phyloP scores from a whole-genome alignment of 306 rosid species.

The Abrus precatorius region DNA sequence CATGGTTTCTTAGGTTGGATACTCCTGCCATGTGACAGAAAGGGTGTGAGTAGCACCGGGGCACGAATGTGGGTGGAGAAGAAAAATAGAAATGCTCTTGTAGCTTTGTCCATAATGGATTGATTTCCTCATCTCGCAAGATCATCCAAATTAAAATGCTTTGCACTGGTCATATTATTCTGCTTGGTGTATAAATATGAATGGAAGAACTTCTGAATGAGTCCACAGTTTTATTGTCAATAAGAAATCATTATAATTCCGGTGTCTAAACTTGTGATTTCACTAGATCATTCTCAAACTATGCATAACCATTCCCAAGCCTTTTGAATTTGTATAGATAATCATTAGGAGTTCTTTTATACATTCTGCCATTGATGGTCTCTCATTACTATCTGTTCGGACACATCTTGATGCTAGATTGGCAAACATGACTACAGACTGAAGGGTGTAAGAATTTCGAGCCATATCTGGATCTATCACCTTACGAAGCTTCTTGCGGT shows the following conservation, averaged over 20 bases:
- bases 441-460: slow-evolving; percentile 82
- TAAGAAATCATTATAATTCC: slow-evolving; percentile 29
- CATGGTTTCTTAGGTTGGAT: slow-evolving; percentile 41
- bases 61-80: slow-evolving; percentile 8
- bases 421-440: slow-evolving; percentile 85
- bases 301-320: slow-evolving; percentile 69
- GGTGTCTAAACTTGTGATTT: slow-evolving; percentile 41
- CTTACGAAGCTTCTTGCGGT: slow-evolving; percentile 78
- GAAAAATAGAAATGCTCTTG: slow-evolving; percentile 38
- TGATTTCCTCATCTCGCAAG: slow-evolving; percentile 43
- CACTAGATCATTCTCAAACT: slow-evolving; percentile 66
- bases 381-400: slow-evolving; percentile 76
- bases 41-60: slow-evolving; percentile 7
- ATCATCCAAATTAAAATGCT: slow-evolving; percentile 48
- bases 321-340: slow-evolving; percentile 75
- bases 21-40: slow-evolving; percentile 31
- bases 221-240: slow-evolving; percentile 43
- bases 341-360: slow-evolving; percentile 79
- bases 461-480: slow-evolving; percentile 87
- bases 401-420: slow-evolving; percentile 94
- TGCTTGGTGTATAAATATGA: slow-evolving; percentile 42
- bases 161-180: slow-evolving; percentile 37
- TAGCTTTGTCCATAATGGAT: slow-evolving; percentile 32
- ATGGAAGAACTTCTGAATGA: slow-evolving; percentile 33
- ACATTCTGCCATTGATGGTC: slow-evolving; percentile 90